Base-by-base conservation (phyloP, 768 basidiomycete species). In the Tulasnella sp. region DNA sequence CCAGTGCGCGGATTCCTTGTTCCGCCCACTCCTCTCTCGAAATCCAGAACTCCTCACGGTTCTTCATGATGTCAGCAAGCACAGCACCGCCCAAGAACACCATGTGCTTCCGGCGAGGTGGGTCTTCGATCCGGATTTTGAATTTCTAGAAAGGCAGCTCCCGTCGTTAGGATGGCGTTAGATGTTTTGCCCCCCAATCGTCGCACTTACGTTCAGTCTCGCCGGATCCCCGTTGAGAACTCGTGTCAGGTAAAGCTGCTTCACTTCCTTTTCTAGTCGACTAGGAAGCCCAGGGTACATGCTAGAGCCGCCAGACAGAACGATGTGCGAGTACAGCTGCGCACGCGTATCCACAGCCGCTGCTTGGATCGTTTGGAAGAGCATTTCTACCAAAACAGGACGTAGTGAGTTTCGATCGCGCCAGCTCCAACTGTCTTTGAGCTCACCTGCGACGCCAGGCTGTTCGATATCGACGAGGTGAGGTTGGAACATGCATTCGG, bases 401-500 rank as follows among this genome's bases (percentile, higher is more conserved):
- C 27, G 73, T 56, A 58, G 4, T 48, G 38, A 76, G 62, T n/a
- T 44, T 38, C 18, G 75, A 75, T 58, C 40, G 68, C 42, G 76
- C 34, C 21, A 12, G 18, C 36, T 78, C 42, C 39, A 24, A 34
- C 62, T 8, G 71, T 18, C 38, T n/a, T n/a, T 40, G 1, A 52
- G n/a, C 31, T 62, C 79, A 94, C 95, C 95, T 87, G 97, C 97
- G 74, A 98, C 92, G 71, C 97, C 97, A 8, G 96, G 95, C 84
- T 98, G 97, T 85, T 99, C 98, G 72, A 99, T 88, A 83, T 99
- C 97, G 71, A 99, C 96, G 4, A 99, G 89, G 85, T 97, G 95
- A 31, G 98, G 98, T 85, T 99, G 97, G 92, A 99, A 99, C 96
- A 99, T 96, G 87, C 98, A 99, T 86, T 99, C 98, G 7, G 98